Evolutionary conservation across 306 rosid species (phyloP), one percentile per base, ranked within the genome.

Genomic region (Hylodesmum podocarpum): DNA sequence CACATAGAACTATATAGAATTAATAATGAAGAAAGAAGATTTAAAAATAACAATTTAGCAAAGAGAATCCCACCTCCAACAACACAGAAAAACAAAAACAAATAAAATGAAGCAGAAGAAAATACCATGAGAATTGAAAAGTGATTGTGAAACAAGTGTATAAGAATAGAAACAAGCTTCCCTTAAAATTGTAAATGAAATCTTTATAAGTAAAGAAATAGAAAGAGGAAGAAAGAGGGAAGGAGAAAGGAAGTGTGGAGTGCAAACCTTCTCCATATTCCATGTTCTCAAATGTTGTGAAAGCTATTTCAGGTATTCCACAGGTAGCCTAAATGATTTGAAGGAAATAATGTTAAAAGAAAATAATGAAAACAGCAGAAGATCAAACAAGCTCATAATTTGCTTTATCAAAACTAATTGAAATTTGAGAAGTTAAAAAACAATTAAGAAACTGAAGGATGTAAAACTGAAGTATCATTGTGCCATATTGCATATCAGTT

Each of bases 251-350:
- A 72, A 21, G 36, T 66, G 59, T 50, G 53, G 78, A 80, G 62
- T 10, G 76, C 67, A 11, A 77, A 91, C 97, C 98, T 92, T 90
- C 98, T 80, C 98, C 98, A 75, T 90, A 94, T 82, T 87, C 87
- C 98, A 94, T 94, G 91, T 94, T 90, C 87, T 94, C 97, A 88
- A 89, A 94, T 49, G 98, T 94, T 55, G 98, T 69, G 66, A 92
- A 89, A 54, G 98, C 91, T 83, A 94, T 85, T 89, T 94, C 98
- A 61, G 98, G 98, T 72, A 89, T 92, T 82, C 98, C 98, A 15
- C 97, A 92, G 67, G 92, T 90, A 66, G 98, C 98, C 98, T 94
- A 81, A 64, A 78, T 57, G 72, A 75, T 70, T 78, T 63, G 79
- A 82, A 64, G 59, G 40, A 81, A 74, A 66, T 72, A 76, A 27